Conservation (phyloP, 169 alveolate genomes). For the Besnoitia besnoiti region DNA sequence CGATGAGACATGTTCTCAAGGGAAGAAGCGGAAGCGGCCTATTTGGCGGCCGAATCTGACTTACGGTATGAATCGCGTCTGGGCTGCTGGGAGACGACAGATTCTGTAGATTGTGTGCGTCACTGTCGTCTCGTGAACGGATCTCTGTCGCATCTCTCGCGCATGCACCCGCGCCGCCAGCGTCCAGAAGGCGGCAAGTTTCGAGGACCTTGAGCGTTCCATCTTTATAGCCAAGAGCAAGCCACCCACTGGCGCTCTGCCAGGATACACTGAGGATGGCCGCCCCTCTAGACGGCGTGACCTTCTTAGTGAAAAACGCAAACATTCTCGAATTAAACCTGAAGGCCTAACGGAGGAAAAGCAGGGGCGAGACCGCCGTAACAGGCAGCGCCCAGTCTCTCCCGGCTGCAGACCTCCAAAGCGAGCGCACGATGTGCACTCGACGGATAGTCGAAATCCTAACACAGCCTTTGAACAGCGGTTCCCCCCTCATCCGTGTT, state of each 20-base stretch:
- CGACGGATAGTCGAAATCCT: no score
- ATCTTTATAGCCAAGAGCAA: conserved; percentile 90
- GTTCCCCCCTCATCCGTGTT: no score
- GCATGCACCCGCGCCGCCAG: neutral
- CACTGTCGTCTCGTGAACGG: neutral
- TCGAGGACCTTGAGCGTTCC: conserved; percentile 82
- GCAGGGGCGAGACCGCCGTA: no score
- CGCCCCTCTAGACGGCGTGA: conserved; percentile 79
- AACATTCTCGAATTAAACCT: no score
- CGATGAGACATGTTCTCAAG: no score
- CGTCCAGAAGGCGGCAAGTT: neutral
- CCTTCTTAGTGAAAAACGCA: conserved; percentile 80
- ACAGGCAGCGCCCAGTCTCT: no score
- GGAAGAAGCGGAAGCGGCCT: no score
- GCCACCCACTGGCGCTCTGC: conserved; percentile 86
- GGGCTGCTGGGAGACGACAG: conserved; percentile 1
- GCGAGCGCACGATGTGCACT: no score
- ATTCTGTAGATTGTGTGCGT: neutral
- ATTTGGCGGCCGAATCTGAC: no score
- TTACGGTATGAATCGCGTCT: conserved; percentile 44
- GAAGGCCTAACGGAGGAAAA: no score
- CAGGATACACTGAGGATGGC: conserved; percentile 74
- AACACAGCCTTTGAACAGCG: no score
- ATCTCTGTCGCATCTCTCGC: neutral
- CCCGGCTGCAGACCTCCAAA: no score